Base-by-base conservation (phyloP, 1,284 basidiomycete species). In the Psilocybe mexicana region DNA sequence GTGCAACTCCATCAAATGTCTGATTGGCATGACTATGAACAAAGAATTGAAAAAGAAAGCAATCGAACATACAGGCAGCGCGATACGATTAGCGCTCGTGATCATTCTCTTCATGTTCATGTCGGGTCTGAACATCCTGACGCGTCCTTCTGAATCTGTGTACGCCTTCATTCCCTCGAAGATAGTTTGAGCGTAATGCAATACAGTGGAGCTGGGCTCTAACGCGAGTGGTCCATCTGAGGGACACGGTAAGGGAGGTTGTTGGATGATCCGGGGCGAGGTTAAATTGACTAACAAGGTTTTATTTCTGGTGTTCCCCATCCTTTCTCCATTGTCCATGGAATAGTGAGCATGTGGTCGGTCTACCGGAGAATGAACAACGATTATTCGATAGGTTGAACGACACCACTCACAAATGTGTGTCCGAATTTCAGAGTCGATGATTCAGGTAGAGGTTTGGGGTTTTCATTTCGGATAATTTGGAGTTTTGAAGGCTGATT, bases 101-200 rank as follows among this genome's bases (percentile, higher is more conserved):
- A 93, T 93, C 92, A 95, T 92, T 38, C 93, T 85, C 72, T 86
- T 86, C 96, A 99, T 98, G 79, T 99, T 99, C 90, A 96, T 96
- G 72, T 99, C 94, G 1, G 97, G 97, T 52, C 97, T 81, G 83
- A 99, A 99, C 61, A 99, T 76, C 11, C 93, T 87, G 11, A 97
- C 84, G 52, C 84, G 86, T 24, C 92, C 95, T 48, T 88, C 79
- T 52, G 85, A 76, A 64, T 92, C 88, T 57, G 89, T 82, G 78
- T 98, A 99, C 0, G 96, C 96, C 73, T 99, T 99, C 84, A 98
- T 86, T 25, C 96, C 96, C 72, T 99, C 96, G 68, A 99, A 99
- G 55, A 93, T 70, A 30, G 86, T 84, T 67, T 92, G 90, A 0
- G 95, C 96, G 75, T 99, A 99, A 75, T 99, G 96, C 63, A 99